phyloP scores from a whole-genome alignment of 2,329 filamentous ascomycete species.

The Microdochium bolleyi region DNA sequence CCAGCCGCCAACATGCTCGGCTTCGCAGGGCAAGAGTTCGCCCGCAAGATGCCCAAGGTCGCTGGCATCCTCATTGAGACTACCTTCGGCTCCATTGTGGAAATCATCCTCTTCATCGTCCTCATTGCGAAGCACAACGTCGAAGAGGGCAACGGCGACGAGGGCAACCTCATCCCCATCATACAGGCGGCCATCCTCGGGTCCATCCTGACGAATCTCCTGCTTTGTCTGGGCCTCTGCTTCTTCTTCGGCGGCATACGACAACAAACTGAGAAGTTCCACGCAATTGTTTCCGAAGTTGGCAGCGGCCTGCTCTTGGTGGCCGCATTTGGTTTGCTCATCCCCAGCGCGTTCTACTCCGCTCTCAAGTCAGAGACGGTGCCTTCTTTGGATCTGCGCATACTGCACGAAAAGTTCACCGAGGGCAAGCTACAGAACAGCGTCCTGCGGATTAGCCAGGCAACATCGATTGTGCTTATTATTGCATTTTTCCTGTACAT shows the following conservation, averaged over 20 bases:
- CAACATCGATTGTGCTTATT: slow-evolving; percentile 60
- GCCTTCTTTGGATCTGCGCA: slow-evolving; percentile 17
- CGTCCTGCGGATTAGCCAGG: slow-evolving; percentile 23
- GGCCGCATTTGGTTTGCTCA: slow-evolving; percentile 46
- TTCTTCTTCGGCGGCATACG: slow-evolving; percentile 70
- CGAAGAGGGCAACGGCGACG: slow-evolving; percentile 36
- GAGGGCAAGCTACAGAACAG: background rate
- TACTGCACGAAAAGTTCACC: slow-evolving; percentile 23
- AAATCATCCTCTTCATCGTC: slow-evolving; percentile 77
- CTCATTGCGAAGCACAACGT: slow-evolving; percentile 43
- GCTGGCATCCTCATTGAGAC: slow-evolving; percentile 55
- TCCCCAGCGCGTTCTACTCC: slow-evolving; percentile 50
- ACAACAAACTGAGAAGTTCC: slow-evolving; percentile 62
- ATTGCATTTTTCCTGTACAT: slow-evolving; percentile 64
- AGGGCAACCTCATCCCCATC: slow-evolving; percentile 23
- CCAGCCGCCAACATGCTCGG: slow-evolving; percentile 69
- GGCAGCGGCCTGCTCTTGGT: slow-evolving; percentile 71
- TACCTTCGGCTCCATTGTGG: slow-evolving; percentile 66
- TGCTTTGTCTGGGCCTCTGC: slow-evolving; percentile 72
- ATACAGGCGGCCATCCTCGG: slow-evolving; percentile 79
- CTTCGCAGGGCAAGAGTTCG: slow-evolving; percentile 64
- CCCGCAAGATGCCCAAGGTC: slow-evolving; percentile 69
- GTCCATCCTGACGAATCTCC: slow-evolving; percentile 73
- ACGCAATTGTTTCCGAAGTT: slow-evolving; percentile 68
- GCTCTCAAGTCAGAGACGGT: slow-evolving; percentile 24